phyloP scores from a whole-genome alignment of 2,329 filamentous ascomycete species.

The Colletotrichum somersetense region DNA sequence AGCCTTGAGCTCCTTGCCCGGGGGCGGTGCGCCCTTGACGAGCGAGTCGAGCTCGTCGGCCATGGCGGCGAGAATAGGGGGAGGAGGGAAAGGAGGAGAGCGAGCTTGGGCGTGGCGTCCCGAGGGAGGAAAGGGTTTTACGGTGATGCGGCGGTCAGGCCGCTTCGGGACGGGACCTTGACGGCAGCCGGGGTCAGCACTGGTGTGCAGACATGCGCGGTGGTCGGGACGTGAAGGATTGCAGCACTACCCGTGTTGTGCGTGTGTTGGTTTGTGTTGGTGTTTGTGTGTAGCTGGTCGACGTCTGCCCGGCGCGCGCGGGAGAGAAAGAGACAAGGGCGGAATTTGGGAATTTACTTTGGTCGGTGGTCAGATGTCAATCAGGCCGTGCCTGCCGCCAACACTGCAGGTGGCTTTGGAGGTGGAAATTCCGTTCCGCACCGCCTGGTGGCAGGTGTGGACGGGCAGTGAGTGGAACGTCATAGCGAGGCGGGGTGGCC shows the following conservation, averaged over 20 bases:
- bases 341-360: slow-evolving; percentile 22
- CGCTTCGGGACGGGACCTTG: slow-evolving; percentile 26
- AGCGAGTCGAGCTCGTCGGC: slow-evolving; percentile 83
- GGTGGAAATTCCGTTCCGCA: slow-evolving; percentile 35
- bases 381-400: slow-evolving; percentile 11
- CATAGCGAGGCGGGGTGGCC: slow-evolving; percentile 34
- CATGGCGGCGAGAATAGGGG: slow-evolving; percentile 57
- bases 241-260: slow-evolving; percentile 24
- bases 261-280: not conserved
- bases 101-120: not conserved
- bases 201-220: slow-evolving; percentile 33
- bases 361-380: slow-evolving; percentile 39
- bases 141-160: slow-evolving; percentile 25
- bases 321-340: slow-evolving; percentile 28
- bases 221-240: slow-evolving; percentile 1
- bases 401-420: slow-evolving; percentile 7
- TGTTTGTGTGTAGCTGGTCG: not conserved
- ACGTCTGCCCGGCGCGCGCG: slow-evolving; percentile 20
- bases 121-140: slow-evolving; percentile 20
- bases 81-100: not conserved
- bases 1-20: slow-evolving; percentile 62
- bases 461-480: slow-evolving; percentile 16
- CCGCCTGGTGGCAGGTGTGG: slow-evolving; percentile 38
- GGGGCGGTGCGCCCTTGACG: slow-evolving; percentile 87
- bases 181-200: slow-evolving; percentile 37